Percentiles rank a stretch among this genome's conserved stretches.
Conservation (phyloP, 225 moss, liverwort and hornwort genomes). For the Bryoerythrophyllum caledonicum region DNA sequence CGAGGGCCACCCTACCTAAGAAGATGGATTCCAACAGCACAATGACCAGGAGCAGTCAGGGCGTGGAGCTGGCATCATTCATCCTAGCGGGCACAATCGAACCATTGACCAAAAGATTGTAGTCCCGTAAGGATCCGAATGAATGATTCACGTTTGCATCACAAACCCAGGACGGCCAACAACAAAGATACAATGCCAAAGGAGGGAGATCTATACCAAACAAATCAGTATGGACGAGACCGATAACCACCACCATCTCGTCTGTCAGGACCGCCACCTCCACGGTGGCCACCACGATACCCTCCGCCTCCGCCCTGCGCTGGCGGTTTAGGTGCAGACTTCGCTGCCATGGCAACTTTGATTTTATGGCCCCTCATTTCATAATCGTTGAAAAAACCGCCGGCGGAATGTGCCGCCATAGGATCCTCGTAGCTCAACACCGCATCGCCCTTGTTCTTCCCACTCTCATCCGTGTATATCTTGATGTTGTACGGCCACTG, state of each 20-base stretch:
- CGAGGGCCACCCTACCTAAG: no score
- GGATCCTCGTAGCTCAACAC: conserved; percentile 97
- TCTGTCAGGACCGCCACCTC: conserved; percentile 80
- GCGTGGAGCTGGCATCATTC: conserved; percentile 8
- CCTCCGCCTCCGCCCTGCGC: conserved; percentile 65
- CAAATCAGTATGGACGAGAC: conserved; percentile 81
- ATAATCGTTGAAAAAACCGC: conserved; percentile 91
- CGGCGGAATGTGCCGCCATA: conserved; percentile 88
- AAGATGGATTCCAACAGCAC: conserved; percentile 53
- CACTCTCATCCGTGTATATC: conserved; percentile 83
- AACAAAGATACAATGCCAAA: conserved; percentile 16
- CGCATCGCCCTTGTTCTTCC: conserved; percentile 92
- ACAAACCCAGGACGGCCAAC: conserved; percentile 32
- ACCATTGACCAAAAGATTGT: conserved; percentile 40
- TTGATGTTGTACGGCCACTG: conserved; percentile 99
- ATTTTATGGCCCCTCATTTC: conserved; percentile 87
- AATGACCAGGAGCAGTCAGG: conserved; percentile 25
- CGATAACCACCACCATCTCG: conserved; percentile 93
- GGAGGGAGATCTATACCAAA: conserved; percentile 14
- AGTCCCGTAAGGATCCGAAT: conserved; percentile 36
- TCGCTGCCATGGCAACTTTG: conserved; percentile 95
- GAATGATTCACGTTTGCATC: conserved; percentile 38
- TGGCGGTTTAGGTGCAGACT: conserved; percentile 83
- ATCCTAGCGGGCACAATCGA: conserved; percentile 33
- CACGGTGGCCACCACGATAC: conserved; percentile 60